phyloP scores from a whole-genome alignment of 139 green algal species.

The Chlamydomonas eustigma region DNA sequence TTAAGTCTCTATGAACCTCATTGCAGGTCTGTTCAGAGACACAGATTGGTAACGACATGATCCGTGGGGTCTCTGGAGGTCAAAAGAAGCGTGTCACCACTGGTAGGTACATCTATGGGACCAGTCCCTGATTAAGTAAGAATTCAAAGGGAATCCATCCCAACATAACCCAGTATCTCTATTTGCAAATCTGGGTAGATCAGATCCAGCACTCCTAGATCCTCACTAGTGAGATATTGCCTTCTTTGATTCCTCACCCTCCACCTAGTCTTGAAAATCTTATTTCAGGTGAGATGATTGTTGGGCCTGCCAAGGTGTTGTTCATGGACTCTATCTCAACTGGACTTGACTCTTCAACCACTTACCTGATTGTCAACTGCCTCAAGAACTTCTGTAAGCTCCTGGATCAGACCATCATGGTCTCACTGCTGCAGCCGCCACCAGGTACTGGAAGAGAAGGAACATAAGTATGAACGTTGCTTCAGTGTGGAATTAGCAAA shows the following conservation, averaged over 20 bases:
- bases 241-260: no score
- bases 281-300: conserved; percentile 55
- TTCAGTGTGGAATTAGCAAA: no score
- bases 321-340: conserved; percentile 58
- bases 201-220: no score
- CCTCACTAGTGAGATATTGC: no score
- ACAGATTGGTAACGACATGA: conserved; percentile 64
- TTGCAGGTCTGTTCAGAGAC: conserved; percentile 46
- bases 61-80: conserved; percentile 67
- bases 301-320: conserved; percentile 35
- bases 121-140: no score
- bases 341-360: conserved; percentile 56
- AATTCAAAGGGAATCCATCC: no score
- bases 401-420: conserved; percentile 42
- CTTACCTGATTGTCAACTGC: conserved; percentile 49
- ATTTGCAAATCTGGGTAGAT: no score
- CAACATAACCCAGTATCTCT: no score
- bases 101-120: conserved; percentile 47
- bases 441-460: conserved; percentile 28
- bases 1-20: no score
- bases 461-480: not conserved
- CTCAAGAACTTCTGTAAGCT: conserved; percentile 31
- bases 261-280: no score
- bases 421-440: conserved; percentile 81
- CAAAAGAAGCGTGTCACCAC: conserved; percentile 72